Conservation (phyloP, 2,329 filamentous ascomycete species). For the Ceratocystis colombiana region DNA sequence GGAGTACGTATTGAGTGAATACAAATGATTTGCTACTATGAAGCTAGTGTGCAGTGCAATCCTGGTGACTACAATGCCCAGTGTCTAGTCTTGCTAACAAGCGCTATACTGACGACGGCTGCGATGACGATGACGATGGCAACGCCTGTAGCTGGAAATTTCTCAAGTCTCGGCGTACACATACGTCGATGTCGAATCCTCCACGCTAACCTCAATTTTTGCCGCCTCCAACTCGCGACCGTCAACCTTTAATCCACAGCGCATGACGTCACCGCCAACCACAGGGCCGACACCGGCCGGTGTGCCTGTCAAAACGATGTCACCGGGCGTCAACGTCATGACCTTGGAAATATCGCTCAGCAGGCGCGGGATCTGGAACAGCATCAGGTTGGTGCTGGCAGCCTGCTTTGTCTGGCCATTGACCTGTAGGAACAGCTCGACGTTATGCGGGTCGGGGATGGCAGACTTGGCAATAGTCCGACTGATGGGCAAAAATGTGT, state of each 20-base stretch:
- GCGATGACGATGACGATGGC: background rate
- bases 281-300: constrained; percentile 90
- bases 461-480: constrained; percentile 66
- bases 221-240: constrained; percentile 80
- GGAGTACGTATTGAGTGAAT: background rate
- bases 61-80: background rate
- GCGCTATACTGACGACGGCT: background rate
- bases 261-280: constrained; percentile 75
- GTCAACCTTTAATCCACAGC: constrained; percentile 65
- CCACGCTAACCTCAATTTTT: constrained; percentile 70
- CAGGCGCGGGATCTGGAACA: constrained; percentile 80
- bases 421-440: constrained; percentile 75
- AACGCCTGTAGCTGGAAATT: background rate
- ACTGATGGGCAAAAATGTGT: constrained; percentile 88
- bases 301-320: constrained; percentile 92
- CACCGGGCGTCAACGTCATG: constrained; percentile 85
- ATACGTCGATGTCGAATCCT: constrained; percentile 69
- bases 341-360: constrained; percentile 87
- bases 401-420: constrained; percentile 69
- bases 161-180: constrained; percentile 60
- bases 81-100: background rate
- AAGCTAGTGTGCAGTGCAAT: background rate
- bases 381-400: constrained; percentile 87
- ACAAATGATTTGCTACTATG: background rate
- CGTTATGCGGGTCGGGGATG: constrained; percentile 79